Percentiles rank a stretch among this genome's conserved stretches.
These are phyloP conservation scores for Volvox africanus DNA, from an alignment of 139 green algal species.

Conservation along the genomic window DNA sequence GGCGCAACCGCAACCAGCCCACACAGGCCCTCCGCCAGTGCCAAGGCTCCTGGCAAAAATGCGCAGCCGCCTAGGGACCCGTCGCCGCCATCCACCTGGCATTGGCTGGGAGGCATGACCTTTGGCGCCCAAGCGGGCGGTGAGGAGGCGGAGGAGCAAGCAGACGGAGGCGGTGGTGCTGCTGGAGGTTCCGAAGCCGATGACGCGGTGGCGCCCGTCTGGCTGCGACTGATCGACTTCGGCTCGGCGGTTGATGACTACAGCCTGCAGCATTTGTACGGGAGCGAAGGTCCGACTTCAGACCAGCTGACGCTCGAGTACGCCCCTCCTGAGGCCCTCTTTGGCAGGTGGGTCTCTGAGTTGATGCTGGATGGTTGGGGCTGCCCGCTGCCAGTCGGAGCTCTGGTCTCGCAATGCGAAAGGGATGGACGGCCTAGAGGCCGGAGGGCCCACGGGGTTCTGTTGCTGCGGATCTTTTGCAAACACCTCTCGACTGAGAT, in stretches of 20 bases:
- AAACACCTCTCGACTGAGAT: no score
- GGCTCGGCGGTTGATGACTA: slow-evolving; percentile 75
- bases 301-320: slow-evolving; percentile 81
- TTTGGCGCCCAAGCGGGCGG: neutral
- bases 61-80: no score
- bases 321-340: slow-evolving; percentile 77
- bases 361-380: neutral
- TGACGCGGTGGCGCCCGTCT: slow-evolving; percentile 38
- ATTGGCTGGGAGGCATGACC: neutral
- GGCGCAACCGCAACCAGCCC: no score
- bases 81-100: neutral
- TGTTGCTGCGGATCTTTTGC: no score
- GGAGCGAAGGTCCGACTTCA: slow-evolving; percentile 60
- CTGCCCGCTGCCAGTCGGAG: neutral
- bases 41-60: no score
- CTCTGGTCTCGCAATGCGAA: no score
- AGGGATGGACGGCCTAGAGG: no score
- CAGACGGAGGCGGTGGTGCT: neutral
- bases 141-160: neutral
- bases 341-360: slow-evolving; percentile 55
- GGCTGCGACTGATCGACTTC: slow-evolving; percentile 84
- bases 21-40: no score
- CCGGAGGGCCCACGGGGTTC: no score
- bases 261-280: slow-evolving; percentile 62
- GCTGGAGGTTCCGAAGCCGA: no score